These are phyloP conservation scores for Colletotrichum sp. DNA, from an alignment of 2,329 filamentous ascomycete genomes.

Conservation along the genomic window DNA sequence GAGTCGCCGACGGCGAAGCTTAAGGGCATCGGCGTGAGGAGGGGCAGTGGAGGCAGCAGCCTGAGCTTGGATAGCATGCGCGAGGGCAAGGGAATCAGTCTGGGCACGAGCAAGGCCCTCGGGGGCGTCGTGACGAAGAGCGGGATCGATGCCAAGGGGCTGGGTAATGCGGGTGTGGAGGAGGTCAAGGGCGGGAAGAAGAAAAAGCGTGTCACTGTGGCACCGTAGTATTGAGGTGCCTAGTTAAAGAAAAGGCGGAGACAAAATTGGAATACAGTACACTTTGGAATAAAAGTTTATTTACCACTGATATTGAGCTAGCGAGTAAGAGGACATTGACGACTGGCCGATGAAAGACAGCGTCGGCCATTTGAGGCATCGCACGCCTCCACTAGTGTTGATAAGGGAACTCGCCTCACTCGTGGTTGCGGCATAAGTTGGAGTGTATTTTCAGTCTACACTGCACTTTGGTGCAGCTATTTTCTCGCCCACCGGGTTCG, in stretches of 20 bases:
- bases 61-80: slow-evolving; percentile 45
- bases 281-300: background rate
- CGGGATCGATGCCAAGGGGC: slow-evolving; percentile 22
- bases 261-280: background rate
- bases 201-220: slow-evolving; percentile 19
- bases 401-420: background rate
- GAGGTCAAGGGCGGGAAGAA: slow-evolving; percentile 13
- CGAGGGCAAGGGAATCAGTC: slow-evolving; percentile 42
- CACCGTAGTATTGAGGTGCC: background rate
- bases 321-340: background rate
- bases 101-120: slow-evolving; percentile 40
- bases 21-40: slow-evolving; percentile 31
- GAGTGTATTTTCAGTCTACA: background rate
- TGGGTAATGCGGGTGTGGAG: slow-evolving; percentile 18
- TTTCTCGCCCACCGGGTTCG: background rate
- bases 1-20: slow-evolving; percentile 29
- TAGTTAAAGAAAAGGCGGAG: background rate
- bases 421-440: background rate
- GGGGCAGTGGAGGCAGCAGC: slow-evolving; percentile 35
- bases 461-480: background rate
- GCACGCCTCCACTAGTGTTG: background rate
- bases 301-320: background rate
- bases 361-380: too few relatives aligned
- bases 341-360: too few relatives aligned
- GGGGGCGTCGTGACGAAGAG: slow-evolving; percentile 39